Percentiles rank a stretch among this genome's conserved stretches.
Evolutionary conservation across 306 rosid species (phyloP).

Genomic region (Begonia loranthoides): DNA sequence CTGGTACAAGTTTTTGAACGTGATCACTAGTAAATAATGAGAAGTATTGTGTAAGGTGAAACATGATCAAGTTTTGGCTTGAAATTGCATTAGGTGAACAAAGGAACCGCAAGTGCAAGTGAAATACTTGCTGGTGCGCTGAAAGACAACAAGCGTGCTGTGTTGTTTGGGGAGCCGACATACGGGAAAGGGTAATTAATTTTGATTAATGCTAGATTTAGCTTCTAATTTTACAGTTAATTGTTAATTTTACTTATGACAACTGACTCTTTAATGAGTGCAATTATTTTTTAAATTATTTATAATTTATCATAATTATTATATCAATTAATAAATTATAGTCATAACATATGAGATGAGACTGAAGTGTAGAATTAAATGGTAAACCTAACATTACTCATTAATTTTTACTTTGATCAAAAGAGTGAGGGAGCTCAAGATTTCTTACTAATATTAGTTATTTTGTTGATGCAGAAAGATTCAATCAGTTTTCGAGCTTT

Average conservation of each 20-base stretch:
- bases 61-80: not conserved
- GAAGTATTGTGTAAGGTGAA: not conserved
- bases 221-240: too few relatives aligned
- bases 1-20: conserved; percentile 33
- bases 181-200: conserved; percentile 76
- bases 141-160: conserved; percentile 90
- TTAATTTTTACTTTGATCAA: too few relatives aligned
- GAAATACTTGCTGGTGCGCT: conserved; percentile 94
- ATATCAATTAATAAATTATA: too few relatives aligned
- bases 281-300: too few relatives aligned
- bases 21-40: not conserved
- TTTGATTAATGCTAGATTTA: conserved; percentile 1
- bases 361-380: too few relatives aligned
- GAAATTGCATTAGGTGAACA: conserved; percentile 53
- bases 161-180: conserved; percentile 87
- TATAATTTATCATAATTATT: too few relatives aligned
- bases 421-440: too few relatives aligned
- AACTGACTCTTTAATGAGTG: too few relatives aligned
- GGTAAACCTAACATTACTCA: too few relatives aligned
- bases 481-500: conserved; percentile 85
- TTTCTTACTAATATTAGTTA: conserved; percentile 14
- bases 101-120: conserved; percentile 99
- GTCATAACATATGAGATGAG: too few relatives aligned
- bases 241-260: too few relatives aligned
- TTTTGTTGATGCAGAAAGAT: conserved; percentile 56